These are phyloP conservation scores for Tillandsia leiboldiana DNA, from an alignment of 176 grass and related monocot species.

Conservation along the genomic window DNA sequence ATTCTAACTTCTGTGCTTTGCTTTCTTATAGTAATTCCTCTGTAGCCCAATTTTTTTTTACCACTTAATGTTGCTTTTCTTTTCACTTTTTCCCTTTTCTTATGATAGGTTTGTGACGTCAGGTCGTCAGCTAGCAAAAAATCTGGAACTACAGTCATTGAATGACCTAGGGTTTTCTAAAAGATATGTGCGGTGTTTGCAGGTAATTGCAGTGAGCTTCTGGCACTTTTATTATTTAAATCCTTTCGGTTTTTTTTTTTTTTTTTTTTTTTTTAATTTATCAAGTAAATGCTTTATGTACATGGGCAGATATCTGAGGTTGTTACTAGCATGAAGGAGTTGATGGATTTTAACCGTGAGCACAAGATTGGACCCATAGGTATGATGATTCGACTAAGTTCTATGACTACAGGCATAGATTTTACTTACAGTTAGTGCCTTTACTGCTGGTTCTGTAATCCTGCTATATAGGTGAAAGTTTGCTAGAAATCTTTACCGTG, in stretches of 20 bases:
- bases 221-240: too few species aligned
- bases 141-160: slow-evolving; percentile 67
- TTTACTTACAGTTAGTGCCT: neutral
- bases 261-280: neutral
- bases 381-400: slow-evolving; percentile 13
- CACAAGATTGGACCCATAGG: slow-evolving; percentile 82
- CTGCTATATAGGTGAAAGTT: too few species aligned
- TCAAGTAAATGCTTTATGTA: slow-evolving; percentile 6
- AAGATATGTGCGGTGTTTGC: slow-evolving; percentile 93
- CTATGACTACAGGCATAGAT: neutral
- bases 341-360: slow-evolving; percentile 81
- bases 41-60: neutral
- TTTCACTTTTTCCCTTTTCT: slow-evolving; percentile 2
- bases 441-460: too few species aligned
- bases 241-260: neutral
- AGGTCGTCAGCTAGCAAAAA: slow-evolving; percentile 74
- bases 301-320: slow-evolving; percentile 81
- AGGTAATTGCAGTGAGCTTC: slow-evolving; percentile 31
- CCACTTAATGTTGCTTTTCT: slow-evolving; percentile 21
- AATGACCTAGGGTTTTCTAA: slow-evolving; percentile 97
- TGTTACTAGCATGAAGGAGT: slow-evolving; percentile 97
- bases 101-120: slow-evolving; percentile 60
- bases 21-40: neutral
- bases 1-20: neutral
- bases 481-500: too few species aligned